A percentile compares a stretch with the other conserved stretches of the same genome.
Evolutionary conservation across 1,139 yeast genomes (phyloP).

Genomic region (Saccharomyces hybrid): DNA sequence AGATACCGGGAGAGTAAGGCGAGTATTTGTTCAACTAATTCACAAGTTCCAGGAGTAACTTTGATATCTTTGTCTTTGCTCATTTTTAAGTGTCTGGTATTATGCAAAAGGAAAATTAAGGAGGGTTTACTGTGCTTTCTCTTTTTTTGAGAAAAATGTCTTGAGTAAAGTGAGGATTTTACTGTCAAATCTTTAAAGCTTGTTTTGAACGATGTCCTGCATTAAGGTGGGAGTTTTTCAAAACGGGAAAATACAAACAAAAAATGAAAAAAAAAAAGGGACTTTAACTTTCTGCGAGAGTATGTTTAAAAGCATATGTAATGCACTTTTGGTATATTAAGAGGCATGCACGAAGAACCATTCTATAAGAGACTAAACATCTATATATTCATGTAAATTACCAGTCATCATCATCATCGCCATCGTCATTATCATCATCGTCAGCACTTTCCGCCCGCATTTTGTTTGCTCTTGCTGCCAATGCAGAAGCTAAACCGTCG

Average conservation of each 20-base stretch:
- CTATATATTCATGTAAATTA: slow-evolving; percentile 8
- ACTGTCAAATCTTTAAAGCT: not conserved
- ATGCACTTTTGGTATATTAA: not conserved
- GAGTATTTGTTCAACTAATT: slow-evolving; percentile 7
- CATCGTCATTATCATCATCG: slow-evolving; percentile 53
- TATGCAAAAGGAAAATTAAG: not conserved
- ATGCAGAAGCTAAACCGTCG: slow-evolving; percentile 83
- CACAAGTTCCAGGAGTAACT: not conserved
- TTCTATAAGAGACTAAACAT: not conserved
- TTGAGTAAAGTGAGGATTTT: not conserved
- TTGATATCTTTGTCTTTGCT: not conserved
- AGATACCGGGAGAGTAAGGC: slow-evolving; percentile 21
- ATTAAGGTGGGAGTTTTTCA: not conserved
- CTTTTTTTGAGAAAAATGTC: not conserved
- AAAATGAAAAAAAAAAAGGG: not conserved
- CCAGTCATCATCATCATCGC: slow-evolving; percentile 46
- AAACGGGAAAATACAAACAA: not conserved
- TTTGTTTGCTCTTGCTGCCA: slow-evolving; percentile 75
- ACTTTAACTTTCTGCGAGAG: not conserved
- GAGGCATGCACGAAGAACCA: not conserved
- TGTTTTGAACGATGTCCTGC: not conserved
- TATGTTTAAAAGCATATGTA: not conserved
- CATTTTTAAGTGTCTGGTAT: not conserved
- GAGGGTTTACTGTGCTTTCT: not conserved
- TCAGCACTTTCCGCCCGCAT: slow-evolving; percentile 68